Conservation (phyloP, 345 rosid genomes). For the Xanthoceras sorbifolium region DNA sequence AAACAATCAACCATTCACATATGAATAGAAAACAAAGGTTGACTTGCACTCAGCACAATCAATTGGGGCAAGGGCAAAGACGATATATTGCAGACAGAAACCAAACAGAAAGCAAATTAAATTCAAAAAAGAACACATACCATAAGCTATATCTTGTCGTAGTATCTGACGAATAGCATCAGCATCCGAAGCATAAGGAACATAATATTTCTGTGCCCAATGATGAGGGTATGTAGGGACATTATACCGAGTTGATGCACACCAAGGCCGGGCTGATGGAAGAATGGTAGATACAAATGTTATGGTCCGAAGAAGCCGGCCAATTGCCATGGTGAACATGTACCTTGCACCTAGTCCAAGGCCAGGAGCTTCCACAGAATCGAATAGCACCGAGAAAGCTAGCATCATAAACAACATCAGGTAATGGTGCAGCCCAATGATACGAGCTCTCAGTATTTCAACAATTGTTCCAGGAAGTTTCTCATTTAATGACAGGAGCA, state of each 20-base stretch:
- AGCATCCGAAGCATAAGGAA: constrained; percentile 79
- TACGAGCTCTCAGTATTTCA: constrained; percentile 75
- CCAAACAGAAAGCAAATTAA: constrained; percentile 10
- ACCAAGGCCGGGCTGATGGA: constrained; percentile 97
- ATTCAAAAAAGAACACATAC: constrained; percentile 34
- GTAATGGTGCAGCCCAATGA: constrained; percentile 81
- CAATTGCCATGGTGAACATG: constrained; percentile 90
- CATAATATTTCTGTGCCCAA: constrained; percentile 91
- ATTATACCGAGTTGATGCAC: constrained; percentile 67
- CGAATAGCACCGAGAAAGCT: constrained; percentile 84
- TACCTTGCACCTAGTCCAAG: constrained; percentile 89
- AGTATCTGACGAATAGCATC: constrained; percentile 63
- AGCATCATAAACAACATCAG: constrained; percentile 88
- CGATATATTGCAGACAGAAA: background rate
- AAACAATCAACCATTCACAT: background rate
- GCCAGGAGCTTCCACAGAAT: constrained; percentile 85
- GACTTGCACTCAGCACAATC: background rate
- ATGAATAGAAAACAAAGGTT: background rate
- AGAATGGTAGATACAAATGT: constrained; percentile 83
- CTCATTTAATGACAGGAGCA: constrained; percentile 84
- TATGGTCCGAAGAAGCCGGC: constrained; percentile 90
- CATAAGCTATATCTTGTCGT: constrained; percentile 61
- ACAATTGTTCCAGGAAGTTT: constrained; percentile 70
- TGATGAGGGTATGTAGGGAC: constrained; percentile 77
- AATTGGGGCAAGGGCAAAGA: background rate